A percentile compares a stretch with the other conserved stretches of the same genome.
phyloP scores from a whole-genome alignment of 495 filamentous ascomycete genomes.

The Penicillium longicatenatum region DNA sequence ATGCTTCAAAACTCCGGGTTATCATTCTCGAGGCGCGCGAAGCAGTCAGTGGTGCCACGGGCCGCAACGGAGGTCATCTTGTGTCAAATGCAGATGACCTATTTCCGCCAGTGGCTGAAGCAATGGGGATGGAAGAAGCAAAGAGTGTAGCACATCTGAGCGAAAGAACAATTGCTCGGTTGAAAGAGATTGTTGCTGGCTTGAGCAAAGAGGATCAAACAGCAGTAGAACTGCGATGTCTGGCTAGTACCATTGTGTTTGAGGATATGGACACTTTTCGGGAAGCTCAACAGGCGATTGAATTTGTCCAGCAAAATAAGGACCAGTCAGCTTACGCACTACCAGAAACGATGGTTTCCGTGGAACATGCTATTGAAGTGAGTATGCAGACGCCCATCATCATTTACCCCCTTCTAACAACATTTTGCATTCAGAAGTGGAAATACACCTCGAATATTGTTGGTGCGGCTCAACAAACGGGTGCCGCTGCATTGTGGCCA shows the following conservation, averaged over 20 bases:
- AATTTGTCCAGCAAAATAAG: background rate
- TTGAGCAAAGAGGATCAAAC: background rate
- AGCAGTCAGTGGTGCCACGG: slow-evolving; percentile 7
- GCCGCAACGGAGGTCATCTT: slow-evolving; percentile 6
- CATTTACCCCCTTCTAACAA: background rate
- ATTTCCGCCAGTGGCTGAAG: background rate
- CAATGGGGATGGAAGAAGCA: background rate
- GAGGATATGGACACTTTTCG: background rate
- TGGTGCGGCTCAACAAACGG: background rate
- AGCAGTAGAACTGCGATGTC: background rate
- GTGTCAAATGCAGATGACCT: background rate
- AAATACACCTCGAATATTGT: background rate
- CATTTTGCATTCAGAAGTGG: background rate
- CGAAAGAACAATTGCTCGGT: background rate
- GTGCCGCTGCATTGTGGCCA: background rate
- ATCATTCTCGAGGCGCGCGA: slow-evolving; percentile 4
- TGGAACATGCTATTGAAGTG: background rate
- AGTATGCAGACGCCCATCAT: background rate
- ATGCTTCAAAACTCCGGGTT: background rate
- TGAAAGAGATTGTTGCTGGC: background rate
- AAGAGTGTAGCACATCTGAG: background rate
- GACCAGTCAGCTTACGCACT: background rate
- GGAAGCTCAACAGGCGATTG: background rate
- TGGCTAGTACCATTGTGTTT: background rate
- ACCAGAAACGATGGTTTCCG: background rate